phyloP scores from a whole-genome alignment of 176 grass and related monocot species.

The Bonia amplexicaulis region DNA sequence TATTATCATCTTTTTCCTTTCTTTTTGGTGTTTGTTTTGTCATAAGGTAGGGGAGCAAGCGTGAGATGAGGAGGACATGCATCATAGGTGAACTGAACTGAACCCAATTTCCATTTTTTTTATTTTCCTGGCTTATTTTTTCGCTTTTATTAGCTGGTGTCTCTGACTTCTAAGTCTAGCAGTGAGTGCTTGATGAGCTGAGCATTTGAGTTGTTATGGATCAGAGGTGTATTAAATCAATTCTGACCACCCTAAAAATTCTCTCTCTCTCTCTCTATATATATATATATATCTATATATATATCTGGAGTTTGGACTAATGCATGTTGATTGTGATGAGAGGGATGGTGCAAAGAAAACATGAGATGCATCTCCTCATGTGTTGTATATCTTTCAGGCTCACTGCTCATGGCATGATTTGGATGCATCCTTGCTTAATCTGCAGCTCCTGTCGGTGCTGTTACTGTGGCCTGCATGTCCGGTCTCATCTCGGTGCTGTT shows the following conservation, averaged over 20 bases:
- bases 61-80: constrained; percentile 16
- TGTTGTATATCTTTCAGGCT: constrained; percentile 30
- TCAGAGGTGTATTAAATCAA: background rate
- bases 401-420: constrained; percentile 42
- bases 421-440: constrained; percentile 30
- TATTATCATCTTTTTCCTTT: background rate
- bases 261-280: background rate
- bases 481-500: constrained; percentile 12
- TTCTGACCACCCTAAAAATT: background rate
- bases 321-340: background rate
- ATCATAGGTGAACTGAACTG: background rate
- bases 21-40: constrained; percentile 7
- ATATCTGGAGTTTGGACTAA: background rate
- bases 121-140: background rate
- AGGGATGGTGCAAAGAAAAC: background rate
- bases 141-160: constrained; percentile 3
- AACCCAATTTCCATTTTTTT: background rate
- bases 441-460: constrained; percentile 22
- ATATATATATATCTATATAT: no score
- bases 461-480: constrained; percentile 14
- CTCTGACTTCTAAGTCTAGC: constrained; percentile 28
- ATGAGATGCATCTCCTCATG: constrained; percentile 1
- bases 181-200: background rate
- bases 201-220: constrained; percentile 31
- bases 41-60: constrained; percentile 43